Conservation (phyloP, 768 basidiomycete genomes). For the Thelephora ganbajun region DNA sequence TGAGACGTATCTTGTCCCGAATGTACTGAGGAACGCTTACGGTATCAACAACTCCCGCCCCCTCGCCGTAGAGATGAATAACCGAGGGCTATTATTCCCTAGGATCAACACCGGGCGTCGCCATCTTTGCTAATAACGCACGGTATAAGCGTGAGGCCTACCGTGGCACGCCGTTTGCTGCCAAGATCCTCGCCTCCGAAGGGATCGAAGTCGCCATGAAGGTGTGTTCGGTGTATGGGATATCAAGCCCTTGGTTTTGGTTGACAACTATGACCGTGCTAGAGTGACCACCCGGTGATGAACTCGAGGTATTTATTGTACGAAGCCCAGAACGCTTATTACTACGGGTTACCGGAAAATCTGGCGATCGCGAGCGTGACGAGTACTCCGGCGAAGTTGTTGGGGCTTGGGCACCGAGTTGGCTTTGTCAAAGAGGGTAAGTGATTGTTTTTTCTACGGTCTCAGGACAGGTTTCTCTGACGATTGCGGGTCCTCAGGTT, state of each 20-base stretch:
- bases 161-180: conserved; percentile 50
- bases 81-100: neutral
- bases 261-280: neutral
- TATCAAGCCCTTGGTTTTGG: neutral
- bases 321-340: conserved; percentile 54
- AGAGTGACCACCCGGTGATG: conserved; percentile 37
- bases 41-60: conserved; percentile 4
- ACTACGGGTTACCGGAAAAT: conserved; percentile 53
- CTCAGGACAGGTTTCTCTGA: neutral
- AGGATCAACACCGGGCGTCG: conserved; percentile 54
- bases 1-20: conserved; percentile 83
- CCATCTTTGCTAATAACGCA: conserved; percentile 71
- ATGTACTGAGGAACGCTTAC: conserved; percentile 61
- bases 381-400: conserved; percentile 50
- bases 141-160: conserved; percentile 55
- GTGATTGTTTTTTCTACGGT: neutral
- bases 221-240: conserved; percentile 16
- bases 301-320: conserved; percentile 42
- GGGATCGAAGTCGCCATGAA: conserved; percentile 51
- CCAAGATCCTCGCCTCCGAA: conserved; percentile 41
- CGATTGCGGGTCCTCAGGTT: conserved; percentile 24
- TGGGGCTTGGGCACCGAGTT: conserved; percentile 66
- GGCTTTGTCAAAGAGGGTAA: conserved; percentile 49
- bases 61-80: neutral
- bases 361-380: conserved; percentile 61